Base-by-base conservation (phyloP, 2,329 filamentous ascomycete genomes). In the Neopestalotiopsis sp. region DNA sequence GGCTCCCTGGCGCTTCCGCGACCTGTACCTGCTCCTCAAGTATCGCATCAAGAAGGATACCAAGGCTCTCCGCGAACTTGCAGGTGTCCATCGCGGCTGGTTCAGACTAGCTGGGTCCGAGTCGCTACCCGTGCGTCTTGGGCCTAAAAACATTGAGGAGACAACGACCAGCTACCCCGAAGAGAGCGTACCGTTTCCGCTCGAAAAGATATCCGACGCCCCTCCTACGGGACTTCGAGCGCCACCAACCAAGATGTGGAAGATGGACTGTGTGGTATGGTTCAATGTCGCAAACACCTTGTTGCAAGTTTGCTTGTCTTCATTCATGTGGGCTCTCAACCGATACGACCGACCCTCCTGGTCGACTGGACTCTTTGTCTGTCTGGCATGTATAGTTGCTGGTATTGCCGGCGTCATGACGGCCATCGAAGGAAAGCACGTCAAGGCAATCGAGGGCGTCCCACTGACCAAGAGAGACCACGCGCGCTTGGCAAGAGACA, bases 321-420 rank as follows among this genome's bases (percentile, higher is more conserved):
- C 88, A 3, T 92, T 94, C 81, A 97, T 97, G 94, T 97, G 93
- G 92, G 90, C 88, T 1, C 84, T 92, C 80, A 92, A 93, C 76
- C 84, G 92, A 28, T 91, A 90, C 75, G 81, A 91, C 28, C 85
- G 94, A n/a, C 93, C 94, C 0, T 87, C 88, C 28, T 97, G 93
- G 93, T 88, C 90, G 12, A 95, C 93, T 0, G 94, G 93, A 1
- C 80, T 94, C 0, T 94, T 96, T 75, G 91, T 97, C 20, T 92
- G 88, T 2, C 77, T 95, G 5, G 94, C 90, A 2, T 94, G 90
- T 75, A 84, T 90, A 24, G 89, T 92, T 4, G 91, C 91, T 7
- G 91, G 86, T 17, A 76, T 88, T 28, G 93, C 89, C 17, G 94
- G 94, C 2, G 80, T 91, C 42, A 86, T 93, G 77, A 90, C 90